Percentiles rank a stretch among this genome's conserved stretches.
phyloP scores from a whole-genome alignment of 371 early-diverging fungal species.

The Rhizomucor miehei region DNA sequence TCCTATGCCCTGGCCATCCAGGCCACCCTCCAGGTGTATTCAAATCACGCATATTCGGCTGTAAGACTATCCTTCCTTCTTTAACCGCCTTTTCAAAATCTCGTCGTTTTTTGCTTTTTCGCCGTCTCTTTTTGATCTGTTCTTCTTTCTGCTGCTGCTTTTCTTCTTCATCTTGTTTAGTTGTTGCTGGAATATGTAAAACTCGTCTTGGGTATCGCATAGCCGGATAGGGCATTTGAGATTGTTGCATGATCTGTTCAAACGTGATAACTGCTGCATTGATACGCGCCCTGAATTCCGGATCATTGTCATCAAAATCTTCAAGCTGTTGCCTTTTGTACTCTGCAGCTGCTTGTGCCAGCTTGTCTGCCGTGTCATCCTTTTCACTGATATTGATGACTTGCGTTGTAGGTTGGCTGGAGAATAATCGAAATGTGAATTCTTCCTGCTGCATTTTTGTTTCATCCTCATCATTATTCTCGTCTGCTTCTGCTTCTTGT shows the following conservation, averaged over 20 bases:
- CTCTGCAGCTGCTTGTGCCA: constrained; percentile 13
- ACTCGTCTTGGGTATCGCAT: constrained; percentile 19
- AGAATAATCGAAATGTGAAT: constrained; percentile 37
- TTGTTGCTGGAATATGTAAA: constrained; percentile 22
- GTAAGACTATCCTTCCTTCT: constrained; percentile 20
- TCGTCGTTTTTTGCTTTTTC: constrained; percentile 45
- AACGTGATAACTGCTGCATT: constrained; percentile 21
- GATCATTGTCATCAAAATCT: constrained; percentile 42
- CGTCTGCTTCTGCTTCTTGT: background rate
- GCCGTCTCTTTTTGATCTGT: constrained; percentile 15
- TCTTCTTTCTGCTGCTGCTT: constrained; percentile 7
- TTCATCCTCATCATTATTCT: constrained; percentile 3
- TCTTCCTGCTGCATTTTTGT: constrained; percentile 19
- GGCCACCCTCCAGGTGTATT: constrained; percentile 43
- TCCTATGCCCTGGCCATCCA: constrained; percentile 48
- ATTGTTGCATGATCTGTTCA: constrained; percentile 32
- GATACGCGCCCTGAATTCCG: constrained; percentile 27
- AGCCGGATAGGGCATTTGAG: constrained; percentile 27
- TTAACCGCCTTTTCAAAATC: constrained; percentile 38
- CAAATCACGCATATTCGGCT: constrained; percentile 39
- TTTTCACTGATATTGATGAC: constrained; percentile 26
- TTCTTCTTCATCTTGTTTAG: constrained; percentile 5
- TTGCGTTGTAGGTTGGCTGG: constrained; percentile 29
- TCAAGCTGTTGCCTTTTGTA: constrained; percentile 16
- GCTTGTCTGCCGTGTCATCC: constrained; percentile 19